Percentiles rank a stretch among this genome's conserved stretches.
These are phyloP conservation scores for Solanum chacoense DNA, from an alignment of 305 asterid species.

Conservation along the genomic window DNA sequence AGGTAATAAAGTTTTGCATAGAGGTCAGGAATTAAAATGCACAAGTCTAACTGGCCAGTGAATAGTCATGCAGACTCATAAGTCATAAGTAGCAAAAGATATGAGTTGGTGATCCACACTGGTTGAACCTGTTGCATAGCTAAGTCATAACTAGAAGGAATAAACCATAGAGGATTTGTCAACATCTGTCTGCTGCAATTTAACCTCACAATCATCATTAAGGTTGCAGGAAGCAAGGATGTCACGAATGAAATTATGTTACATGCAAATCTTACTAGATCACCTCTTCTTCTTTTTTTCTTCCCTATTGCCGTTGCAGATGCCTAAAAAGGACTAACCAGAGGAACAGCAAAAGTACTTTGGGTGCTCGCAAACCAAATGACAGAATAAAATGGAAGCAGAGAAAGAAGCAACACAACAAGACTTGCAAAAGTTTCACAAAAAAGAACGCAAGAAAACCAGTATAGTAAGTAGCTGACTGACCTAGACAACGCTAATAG, in stretches of 20 bases:
- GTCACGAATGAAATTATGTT: neutral
- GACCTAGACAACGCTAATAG: constrained; percentile 97
- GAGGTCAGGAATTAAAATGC: neutral
- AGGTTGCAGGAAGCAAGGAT: neutral
- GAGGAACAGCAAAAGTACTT: neutral
- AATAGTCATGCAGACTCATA: neutral
- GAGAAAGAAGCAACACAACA: neutral
- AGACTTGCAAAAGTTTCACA: neutral
- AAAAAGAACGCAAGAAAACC: neutral
- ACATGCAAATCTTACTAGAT: neutral
- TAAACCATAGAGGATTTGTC: neutral
- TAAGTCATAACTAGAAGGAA: neutral
- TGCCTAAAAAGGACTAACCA: neutral
- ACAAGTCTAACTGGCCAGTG: neutral
- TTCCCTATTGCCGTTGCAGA: neutral
- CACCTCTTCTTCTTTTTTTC: neutral
- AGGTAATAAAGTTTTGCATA: neutral
- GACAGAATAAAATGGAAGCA: neutral
- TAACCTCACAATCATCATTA: neutral
- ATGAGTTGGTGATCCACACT: neutral
- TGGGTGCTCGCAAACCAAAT: neutral
- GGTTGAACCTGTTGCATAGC: neutral
- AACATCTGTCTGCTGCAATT: neutral
- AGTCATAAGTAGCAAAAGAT: neutral
- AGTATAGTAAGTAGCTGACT: constrained; percentile 11